Evolutionary conservation across 73 alveolate species (phyloP).

Genomic region (Paramecium tetraurelia): DNA sequence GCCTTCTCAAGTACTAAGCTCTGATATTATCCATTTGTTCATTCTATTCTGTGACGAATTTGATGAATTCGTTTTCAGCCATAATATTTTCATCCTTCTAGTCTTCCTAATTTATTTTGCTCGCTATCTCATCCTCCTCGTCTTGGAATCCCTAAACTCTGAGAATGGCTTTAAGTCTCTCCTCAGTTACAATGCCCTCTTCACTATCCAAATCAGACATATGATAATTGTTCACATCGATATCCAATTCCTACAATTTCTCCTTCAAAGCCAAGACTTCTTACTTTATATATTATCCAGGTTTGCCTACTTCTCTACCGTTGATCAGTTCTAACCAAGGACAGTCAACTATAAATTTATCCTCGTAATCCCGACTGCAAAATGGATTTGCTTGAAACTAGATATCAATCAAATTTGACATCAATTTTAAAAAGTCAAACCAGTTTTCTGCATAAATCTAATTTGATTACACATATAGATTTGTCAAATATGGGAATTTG

Average conservation of each 20-base stretch:
- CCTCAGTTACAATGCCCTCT: not conserved
- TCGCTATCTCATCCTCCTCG: not conserved
- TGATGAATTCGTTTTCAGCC: not conserved
- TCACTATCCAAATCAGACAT: not conserved
- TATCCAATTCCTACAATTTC: not conserved
- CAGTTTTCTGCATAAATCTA: not conserved
- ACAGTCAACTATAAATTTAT: not conserved
- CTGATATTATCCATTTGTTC: constrained; percentile 5
- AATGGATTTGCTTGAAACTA: not conserved
- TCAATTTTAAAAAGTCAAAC: not conserved
- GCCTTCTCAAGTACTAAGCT: not conserved
- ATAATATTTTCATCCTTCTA: not conserved
- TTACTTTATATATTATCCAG: not conserved
- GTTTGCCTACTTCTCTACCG: constrained; percentile 21
- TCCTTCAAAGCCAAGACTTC: not conserved
- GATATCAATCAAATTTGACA: not conserved
- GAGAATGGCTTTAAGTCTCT: constrained; percentile 27
- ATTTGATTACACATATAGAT: not conserved
- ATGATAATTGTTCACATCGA: not conserved
- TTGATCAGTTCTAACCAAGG: constrained; percentile 31
- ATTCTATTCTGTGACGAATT: not conserved
- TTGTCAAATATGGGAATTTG: constrained; percentile 8
- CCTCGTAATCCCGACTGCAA: not conserved
- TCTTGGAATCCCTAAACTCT: not conserved
- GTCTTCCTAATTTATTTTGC: not conserved